Base-by-base conservation (phyloP, 2,329 filamentous ascomycete species). In the Fusarium subglutinans region DNA sequence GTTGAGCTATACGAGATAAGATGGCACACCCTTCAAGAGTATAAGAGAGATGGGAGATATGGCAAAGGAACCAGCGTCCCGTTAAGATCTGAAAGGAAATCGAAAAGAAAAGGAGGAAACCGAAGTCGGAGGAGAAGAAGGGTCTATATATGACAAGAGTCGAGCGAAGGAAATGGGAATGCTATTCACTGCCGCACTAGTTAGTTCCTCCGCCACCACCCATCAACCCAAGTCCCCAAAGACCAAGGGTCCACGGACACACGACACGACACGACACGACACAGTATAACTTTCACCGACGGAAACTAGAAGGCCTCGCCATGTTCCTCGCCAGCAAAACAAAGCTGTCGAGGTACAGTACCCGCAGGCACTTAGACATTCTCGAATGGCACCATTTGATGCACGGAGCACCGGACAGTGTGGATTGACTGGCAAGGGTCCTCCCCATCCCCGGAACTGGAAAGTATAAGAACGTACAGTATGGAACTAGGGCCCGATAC, bases 341-440 rank as follows among this genome's bases (percentile, higher is more conserved):
- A 26, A 68, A 56, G 66, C 43, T 51, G 56, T 51, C n/a, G 50
- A 69, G 57, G 30, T 69, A 69, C 63, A 38, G 47, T 62, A 37
- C 41, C 33, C 56, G 15, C 43, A 53, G 45, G 33, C n/a, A 48
- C 45, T 48, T 54, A 74, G 45, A 69, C 51, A 61, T 66, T 63
- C 60, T 69, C 48, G 45, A 73, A 70, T 61, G 56, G 57, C 44
- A 74, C 72, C 69, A 73, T 55, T 55, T 38, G 56, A 62, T 38
- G 72, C 69, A 74, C 64, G 72, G 72, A 35, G 72, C 40, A 61
- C 69, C 60, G 38, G 51, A 43, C 30, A 63, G 37, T 72, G 44
- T 70, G 69, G 57, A 69, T 59, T 60, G 54, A 69, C 57, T 62
- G 53, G 40, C 71, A 64, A 69, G 72, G 64, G 72, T 72, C 68